Percentiles rank a stretch among this genome's conserved stretches.
Conservation (phyloP, 2,329 filamentous ascomycete genomes). For the Monilinia fructigena region DNA sequence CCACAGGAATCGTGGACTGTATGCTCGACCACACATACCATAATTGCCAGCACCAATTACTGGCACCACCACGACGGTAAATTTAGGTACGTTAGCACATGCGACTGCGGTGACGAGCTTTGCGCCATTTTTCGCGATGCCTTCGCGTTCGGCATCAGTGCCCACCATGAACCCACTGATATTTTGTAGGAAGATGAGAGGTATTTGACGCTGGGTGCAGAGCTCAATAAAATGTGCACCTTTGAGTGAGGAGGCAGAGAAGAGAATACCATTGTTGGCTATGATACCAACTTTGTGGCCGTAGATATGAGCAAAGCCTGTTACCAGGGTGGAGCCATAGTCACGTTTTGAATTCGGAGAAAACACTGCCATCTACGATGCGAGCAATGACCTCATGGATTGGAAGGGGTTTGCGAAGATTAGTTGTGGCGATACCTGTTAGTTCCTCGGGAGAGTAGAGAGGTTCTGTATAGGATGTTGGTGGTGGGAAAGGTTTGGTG, state of each 20-base stretch:
- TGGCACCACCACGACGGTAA: conserved; percentile 92
- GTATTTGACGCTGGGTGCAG: conserved; percentile 84
- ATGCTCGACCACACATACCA: conserved; percentile 95
- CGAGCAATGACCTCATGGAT: conserved; percentile 90
- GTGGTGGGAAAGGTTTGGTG: conserved; percentile 44
- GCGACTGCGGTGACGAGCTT: conserved; percentile 95
- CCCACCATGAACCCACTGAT: conserved; percentile 99
- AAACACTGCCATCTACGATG: conserved; percentile 85
- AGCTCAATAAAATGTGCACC: conserved; percentile 97
- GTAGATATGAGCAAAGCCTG: conserved; percentile 86
- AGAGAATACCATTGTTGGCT: conserved; percentile 94
- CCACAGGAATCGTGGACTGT: conserved; percentile 87
- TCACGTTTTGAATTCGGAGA: conserved; percentile 95
- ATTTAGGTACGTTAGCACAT: conserved; percentile 92
- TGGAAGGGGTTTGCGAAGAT: conserved; percentile 79
- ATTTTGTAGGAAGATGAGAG: conserved; percentile 91
- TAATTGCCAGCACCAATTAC: conserved; percentile 93
- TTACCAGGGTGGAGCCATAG: conserved; percentile 86
- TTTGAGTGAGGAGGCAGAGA: conserved; percentile 85
- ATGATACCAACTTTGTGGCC: conserved; percentile 89
- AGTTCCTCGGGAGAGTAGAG: conserved; percentile 78
- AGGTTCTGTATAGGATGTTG: conserved; percentile 66
- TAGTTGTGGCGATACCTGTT: conserved; percentile 84
- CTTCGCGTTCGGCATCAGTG: conserved; percentile 83
- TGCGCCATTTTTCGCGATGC: conserved; percentile 96